Conservation (phyloP, 305 asterid genomes). For the Striga hermonthica region DNA sequence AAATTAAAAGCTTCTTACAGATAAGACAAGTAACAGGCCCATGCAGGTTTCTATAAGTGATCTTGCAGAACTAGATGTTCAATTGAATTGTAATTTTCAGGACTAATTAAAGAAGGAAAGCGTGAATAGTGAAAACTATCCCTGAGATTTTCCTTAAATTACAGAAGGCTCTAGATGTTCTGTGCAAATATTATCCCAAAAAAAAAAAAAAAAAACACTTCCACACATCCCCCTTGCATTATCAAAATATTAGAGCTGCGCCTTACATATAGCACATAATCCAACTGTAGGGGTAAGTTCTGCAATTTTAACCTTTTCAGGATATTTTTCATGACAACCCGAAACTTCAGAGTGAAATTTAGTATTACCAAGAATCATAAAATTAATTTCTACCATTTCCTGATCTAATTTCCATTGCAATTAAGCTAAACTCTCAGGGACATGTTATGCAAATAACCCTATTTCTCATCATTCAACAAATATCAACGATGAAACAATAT, state of each 20-base stretch:
- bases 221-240: too few species aligned
- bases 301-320: too few species aligned
- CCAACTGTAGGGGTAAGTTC: too few species aligned
- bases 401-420: background rate
- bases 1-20: conserved; percentile 13
- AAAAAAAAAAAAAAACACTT: too few species aligned
- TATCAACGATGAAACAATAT: background rate
- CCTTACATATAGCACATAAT: too few species aligned
- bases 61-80: background rate
- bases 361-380: background rate
- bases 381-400: background rate
- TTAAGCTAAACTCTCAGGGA: background rate
- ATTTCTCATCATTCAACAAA: background rate
- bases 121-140: too few species aligned
- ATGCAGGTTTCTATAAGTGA: background rate
- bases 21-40: background rate
- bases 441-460: background rate
- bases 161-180: too few species aligned
- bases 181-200: too few species aligned
- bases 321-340: too few species aligned
- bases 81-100: background rate
- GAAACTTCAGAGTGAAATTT: background rate
- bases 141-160: too few species aligned
- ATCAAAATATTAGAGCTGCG: too few species aligned
- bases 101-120: background rate